Percentiles rank a stretch among this genome's conserved stretches.
These are phyloP conservation scores for Sporothrix mexicana DNA, from an alignment of 2,329 filamentous ascomycete species.

Conservation along the genomic window DNA sequence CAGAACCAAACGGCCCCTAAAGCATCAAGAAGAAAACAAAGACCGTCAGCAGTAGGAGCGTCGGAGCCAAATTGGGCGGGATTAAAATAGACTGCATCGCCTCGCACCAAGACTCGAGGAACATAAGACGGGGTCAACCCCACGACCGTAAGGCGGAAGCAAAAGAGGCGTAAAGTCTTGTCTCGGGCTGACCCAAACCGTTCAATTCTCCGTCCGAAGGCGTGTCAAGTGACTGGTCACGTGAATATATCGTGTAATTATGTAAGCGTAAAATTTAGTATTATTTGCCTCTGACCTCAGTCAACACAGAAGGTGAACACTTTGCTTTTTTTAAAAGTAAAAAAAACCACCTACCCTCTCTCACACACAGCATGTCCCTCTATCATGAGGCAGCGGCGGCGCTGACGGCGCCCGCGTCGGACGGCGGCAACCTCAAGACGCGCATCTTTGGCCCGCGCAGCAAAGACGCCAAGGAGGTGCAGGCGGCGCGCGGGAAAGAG, in stretches of 20 bases:
- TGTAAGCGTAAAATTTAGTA: conserved; percentile 19
- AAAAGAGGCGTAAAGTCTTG: background rate
- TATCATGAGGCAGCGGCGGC: conserved; percentile 89
- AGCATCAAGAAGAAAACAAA: background rate
- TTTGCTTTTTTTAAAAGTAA: too few species aligned
- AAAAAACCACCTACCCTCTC: too few species aligned
- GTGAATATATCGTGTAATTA: conserved; percentile 2
- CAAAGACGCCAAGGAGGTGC: conserved; percentile 47
- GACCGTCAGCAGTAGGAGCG: background rate
- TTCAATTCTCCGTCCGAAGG: too few species aligned
- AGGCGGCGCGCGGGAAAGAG: conserved; percentile 23
- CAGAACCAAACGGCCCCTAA: background rate
- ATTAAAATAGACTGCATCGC: conserved; percentile 13
- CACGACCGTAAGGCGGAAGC: background rate
- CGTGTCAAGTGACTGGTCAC: background rate
- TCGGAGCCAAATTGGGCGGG: background rate
- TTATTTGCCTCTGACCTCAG: background rate
- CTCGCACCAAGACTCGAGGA: background rate
- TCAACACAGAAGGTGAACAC: conserved; percentile 14
- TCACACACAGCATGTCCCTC: conserved; percentile 88
- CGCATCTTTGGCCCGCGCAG: conserved; percentile 71
- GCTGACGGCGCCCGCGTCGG: conserved; percentile 66
- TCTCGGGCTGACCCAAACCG: background rate
- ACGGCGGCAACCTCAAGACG: conserved; percentile 85
- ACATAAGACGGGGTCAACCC: background rate